Conservation (phyloP, 768 basidiomycete genomes). For the Clavulina sp. region DNA sequence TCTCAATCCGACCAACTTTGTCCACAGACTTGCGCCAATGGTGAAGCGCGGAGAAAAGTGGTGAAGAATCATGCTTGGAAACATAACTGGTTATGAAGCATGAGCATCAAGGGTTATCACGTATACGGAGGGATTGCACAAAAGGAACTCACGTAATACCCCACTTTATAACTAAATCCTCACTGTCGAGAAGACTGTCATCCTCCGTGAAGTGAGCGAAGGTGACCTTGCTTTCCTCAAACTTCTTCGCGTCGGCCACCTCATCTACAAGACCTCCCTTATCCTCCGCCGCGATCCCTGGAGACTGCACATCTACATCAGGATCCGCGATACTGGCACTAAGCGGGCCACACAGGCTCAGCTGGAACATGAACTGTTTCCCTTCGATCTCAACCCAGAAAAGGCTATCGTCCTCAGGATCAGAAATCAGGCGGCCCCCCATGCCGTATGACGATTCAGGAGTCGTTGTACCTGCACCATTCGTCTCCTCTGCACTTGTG, state of each 20-base stretch:
- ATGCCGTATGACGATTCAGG: no score
- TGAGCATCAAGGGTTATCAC: neutral
- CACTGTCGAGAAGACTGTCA: constrained; percentile 39
- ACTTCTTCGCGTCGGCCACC: constrained; percentile 35
- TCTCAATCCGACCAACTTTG: no score
- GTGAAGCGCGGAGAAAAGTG: constrained; percentile 55
- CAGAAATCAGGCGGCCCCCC: constrained; percentile 40
- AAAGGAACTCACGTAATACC: constrained; percentile 34
- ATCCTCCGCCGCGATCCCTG: no score
- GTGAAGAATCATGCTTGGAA: constrained; percentile 54
- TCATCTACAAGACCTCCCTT: no score
- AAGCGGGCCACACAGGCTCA: constrained; percentile 39
- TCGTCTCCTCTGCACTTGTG: no score
- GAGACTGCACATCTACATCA: constrained; percentile 13
- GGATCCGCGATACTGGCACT: constrained; percentile 12
- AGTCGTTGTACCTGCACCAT: no score
- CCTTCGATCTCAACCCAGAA: constrained; percentile 51
- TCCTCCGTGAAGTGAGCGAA: constrained; percentile 52
- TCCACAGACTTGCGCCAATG: constrained; percentile 43
- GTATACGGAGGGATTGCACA: neutral
- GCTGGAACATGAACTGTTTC: constrained; percentile 45
- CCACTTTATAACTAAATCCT: constrained; percentile 60
- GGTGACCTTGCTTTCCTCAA: constrained; percentile 44
- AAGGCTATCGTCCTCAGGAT: constrained; percentile 39
- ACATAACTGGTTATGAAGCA: constrained; percentile 37